phyloP scores from a whole-genome alignment of 495 filamentous ascomycete genomes.

The Aspergillus cavernicola region DNA sequence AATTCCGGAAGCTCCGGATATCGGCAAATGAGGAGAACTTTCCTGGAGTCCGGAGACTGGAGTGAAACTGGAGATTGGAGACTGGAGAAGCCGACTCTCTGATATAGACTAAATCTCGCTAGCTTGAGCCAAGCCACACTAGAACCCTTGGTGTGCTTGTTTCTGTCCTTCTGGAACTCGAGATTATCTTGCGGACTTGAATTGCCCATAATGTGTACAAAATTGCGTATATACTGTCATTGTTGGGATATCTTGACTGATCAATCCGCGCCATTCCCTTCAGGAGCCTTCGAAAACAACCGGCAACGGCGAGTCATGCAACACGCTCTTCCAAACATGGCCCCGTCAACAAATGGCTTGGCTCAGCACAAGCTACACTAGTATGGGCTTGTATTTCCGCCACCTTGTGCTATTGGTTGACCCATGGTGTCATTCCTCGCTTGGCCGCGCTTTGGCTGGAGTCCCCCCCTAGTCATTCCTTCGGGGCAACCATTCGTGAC shows the following conservation, averaged over 20 bases:
- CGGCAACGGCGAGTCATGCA: too few relatives aligned
- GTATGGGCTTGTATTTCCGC: not conserved
- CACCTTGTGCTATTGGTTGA: not conserved
- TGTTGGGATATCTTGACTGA: too few relatives aligned
- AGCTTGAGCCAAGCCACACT: not conserved
- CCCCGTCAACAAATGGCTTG: not conserved
- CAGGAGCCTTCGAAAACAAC: too few relatives aligned
- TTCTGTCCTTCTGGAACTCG: not conserved
- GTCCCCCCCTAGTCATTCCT: too few relatives aligned
- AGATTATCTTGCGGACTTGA: too few relatives aligned
- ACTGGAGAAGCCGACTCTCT: not conserved
- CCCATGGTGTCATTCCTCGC: not conserved
- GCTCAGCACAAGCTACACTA: not conserved
- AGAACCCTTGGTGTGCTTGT: constrained; percentile 1
- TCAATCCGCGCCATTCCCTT: too few relatives aligned
- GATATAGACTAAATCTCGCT: too few relatives aligned
- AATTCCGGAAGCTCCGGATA: not conserved
- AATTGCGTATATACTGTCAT: too few relatives aligned
- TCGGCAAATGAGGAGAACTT: not conserved
- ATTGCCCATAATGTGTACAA: too few relatives aligned
- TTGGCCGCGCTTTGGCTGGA: not conserved
- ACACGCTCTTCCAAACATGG: too few relatives aligned
- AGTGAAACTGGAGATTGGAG: not conserved
- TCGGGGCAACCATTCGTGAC: too few relatives aligned
- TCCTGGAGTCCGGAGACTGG: not conserved